phyloP scores from a whole-genome alignment of 805 yeast genomes.

The Jamesozyma gamospora region DNA sequence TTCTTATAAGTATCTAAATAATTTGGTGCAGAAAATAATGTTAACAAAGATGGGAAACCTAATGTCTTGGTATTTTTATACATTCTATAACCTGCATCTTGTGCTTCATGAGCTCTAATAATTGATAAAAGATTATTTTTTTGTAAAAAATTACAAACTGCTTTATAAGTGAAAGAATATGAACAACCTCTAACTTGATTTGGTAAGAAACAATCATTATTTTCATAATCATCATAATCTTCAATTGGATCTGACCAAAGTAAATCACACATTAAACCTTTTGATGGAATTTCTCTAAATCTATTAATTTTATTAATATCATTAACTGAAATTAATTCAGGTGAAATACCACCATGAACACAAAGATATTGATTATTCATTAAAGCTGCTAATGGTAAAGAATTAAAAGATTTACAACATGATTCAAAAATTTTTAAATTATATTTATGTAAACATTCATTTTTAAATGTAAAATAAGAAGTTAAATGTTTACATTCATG shows the following conservation, averaged over 20 bases:
- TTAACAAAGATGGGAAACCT: constrained; percentile 82
- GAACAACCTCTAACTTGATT: constrained; percentile 87
- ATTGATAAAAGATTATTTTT: constrained; percentile 71
- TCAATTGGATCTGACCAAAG: constrained; percentile 97
- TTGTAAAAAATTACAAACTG: constrained; percentile 69
- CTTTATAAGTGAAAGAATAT: constrained; percentile 75
- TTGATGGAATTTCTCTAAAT: constrained; percentile 86
- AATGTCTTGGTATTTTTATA: constrained; percentile 73
- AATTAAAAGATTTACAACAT: constrained; percentile 68
- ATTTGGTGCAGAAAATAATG: constrained; percentile 93
- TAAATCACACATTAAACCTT: constrained; percentile 88
- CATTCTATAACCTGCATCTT: constrained; percentile 94
- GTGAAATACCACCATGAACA: constrained; percentile 93
- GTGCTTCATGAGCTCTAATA: constrained; percentile 95
- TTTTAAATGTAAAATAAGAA: constrained; percentile 84
- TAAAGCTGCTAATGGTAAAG: constrained; percentile 83
- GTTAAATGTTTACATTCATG: constrained; percentile 93
- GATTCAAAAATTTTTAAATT: constrained; percentile 54
- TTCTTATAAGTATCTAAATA: constrained; percentile 86
- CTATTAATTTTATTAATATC: constrained; percentile 66
- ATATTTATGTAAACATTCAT: constrained; percentile 84
- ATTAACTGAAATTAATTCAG: constrained; percentile 59
- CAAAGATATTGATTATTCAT: constrained; percentile 92
- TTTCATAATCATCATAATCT: constrained; percentile 51
- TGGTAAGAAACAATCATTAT: constrained; percentile 23